These are phyloP conservation scores for Sordaria brevicollis DNA, from an alignment of 495 filamentous ascomycete species.

Conservation along the genomic window DNA sequence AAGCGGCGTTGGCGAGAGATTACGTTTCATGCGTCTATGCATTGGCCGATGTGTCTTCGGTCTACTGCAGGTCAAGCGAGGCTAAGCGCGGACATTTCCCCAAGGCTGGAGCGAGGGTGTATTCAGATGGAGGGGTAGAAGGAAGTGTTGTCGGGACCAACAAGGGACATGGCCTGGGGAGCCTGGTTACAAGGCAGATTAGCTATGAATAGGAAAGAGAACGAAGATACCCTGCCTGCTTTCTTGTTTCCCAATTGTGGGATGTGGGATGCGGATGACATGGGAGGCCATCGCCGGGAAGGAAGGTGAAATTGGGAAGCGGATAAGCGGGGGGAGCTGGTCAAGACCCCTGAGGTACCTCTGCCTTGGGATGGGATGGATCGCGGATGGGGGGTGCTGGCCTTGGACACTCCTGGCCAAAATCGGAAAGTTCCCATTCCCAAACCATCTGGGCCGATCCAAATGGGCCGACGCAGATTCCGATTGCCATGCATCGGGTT, in stretches of 20 bases:
- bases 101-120: neutral
- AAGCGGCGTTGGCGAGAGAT: slow-evolving; percentile 16
- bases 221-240: neutral
- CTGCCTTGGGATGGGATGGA: neutral
- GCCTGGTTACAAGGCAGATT: neutral
- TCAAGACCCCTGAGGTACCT: neutral
- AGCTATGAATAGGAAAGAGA: neutral
- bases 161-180: neutral
- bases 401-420: neutral
- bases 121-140: neutral
- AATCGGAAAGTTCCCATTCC: neutral
- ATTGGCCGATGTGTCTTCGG: neutral
- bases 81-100: neutral
- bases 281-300: neutral
- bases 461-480: neutral
- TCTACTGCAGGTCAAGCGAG: neutral
- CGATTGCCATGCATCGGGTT: neutral
- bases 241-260: neutral
- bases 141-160: neutral
- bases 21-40: slow-evolving; percentile 27
- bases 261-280: neutral
- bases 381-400: neutral
- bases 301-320: neutral
- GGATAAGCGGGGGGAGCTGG: neutral
- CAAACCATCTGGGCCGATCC: neutral